Evolutionary conservation across 495 filamentous ascomycete genomes (phyloP).

Genomic region (Trichoderma gamsii): DNA sequence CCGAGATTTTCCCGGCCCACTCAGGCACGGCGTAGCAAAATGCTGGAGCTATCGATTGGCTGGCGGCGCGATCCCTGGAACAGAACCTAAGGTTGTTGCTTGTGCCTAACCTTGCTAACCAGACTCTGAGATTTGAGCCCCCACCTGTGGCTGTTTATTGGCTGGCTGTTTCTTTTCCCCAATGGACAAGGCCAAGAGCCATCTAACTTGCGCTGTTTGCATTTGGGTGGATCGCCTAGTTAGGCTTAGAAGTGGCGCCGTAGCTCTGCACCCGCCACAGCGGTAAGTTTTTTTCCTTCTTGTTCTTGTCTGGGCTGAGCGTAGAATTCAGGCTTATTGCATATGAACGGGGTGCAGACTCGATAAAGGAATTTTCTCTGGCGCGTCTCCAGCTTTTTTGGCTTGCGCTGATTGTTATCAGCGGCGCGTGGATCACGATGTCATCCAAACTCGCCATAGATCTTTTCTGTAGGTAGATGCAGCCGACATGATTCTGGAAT

Average conservation of each 20-base stretch:
- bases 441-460: background rate
- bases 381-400: background rate
- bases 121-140: background rate
- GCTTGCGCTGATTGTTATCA: background rate
- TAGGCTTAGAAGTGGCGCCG: background rate
- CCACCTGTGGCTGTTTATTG: background rate
- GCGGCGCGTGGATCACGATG: conserved; percentile 8
- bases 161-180: background rate
- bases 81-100: background rate
- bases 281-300: too few species aligned
- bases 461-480: background rate
- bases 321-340: background rate
- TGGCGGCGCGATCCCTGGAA: background rate
- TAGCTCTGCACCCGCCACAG: background rate
- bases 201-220: background rate
- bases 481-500: background rate
- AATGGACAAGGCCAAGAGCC: background rate
- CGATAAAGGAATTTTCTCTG: background rate
- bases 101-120: too few species aligned
- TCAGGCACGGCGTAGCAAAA: background rate
- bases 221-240: too few species aligned
- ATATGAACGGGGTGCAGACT: background rate
- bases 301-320: background rate
- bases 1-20: too few species aligned
- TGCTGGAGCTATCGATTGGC: background rate